Conservation (phyloP, 176 grass and related monocot species). For the Pontederia paniculata region DNA sequence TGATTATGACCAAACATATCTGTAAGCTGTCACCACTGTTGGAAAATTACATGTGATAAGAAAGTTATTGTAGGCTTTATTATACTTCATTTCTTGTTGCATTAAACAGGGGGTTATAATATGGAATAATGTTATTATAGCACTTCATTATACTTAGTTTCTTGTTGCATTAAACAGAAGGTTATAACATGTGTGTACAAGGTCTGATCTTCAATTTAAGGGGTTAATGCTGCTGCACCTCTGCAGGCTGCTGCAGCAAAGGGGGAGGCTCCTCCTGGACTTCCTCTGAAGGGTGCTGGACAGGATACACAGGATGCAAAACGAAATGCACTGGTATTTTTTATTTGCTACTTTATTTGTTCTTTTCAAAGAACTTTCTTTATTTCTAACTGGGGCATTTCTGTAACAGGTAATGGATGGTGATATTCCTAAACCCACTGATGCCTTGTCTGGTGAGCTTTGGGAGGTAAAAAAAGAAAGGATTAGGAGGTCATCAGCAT, state of each 20-base stretch:
- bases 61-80: no score
- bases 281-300: conserved; percentile 77
- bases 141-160: no score
- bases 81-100: no score
- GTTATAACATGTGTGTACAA: no score
- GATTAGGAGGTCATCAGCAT: conserved; percentile 58
- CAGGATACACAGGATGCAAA: conserved; percentile 58
- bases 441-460: conserved; percentile 95
- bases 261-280: conserved; percentile 74
- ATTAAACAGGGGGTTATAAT: no score
- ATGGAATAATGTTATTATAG: no score
- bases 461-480: conserved; percentile 87
- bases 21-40: no score
- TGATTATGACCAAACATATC: no score
- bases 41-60: no score
- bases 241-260: conserved; percentile 80
- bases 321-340: conserved; percentile 35
- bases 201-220: no score
- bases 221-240: background rate
- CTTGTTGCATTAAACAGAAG: no score
- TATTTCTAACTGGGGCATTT: conserved; percentile 12
- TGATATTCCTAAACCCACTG: conserved; percentile 65
- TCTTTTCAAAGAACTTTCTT: background rate
- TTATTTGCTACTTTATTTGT: conserved; percentile 16
- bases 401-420: conserved; percentile 40